Evolutionary conservation across 1,139 yeast species (phyloP).

Genomic region (Tardiomyces depauwii): DNA sequence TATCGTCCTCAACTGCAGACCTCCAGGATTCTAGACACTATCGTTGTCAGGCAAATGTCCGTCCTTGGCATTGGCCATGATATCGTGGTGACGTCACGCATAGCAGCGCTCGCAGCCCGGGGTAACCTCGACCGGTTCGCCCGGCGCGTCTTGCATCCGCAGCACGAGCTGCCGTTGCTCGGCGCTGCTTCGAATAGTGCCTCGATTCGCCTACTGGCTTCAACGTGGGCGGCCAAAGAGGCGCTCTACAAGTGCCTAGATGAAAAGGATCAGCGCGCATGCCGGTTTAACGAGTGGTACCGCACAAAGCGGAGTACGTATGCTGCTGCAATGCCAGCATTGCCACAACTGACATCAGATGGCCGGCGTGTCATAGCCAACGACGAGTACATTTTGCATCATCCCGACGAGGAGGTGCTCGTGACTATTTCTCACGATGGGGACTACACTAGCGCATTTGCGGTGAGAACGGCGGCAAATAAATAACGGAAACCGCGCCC

Average conservation of each 20-base stretch:
- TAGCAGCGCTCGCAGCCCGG: constrained; percentile 33
- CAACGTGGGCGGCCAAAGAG: constrained; percentile 68
- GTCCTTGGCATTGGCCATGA: constrained; percentile 53
- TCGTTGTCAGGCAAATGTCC: neutral
- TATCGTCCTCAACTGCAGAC: too few species aligned
- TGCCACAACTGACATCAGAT: neutral
- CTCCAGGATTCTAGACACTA: too few species aligned
- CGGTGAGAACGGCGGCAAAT: too few species aligned
- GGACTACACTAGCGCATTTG: constrained; percentile 31
- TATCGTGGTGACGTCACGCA: constrained; percentile 40
- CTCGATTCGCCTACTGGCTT: constrained; percentile 36
- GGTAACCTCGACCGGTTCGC: constrained; percentile 31
- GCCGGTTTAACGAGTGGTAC: constrained; percentile 55
- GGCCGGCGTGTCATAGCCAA: constrained; percentile 6
- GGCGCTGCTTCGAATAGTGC: constrained; percentile 14
- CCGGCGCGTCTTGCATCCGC: constrained; percentile 39
- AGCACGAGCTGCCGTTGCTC: constrained; percentile 27
- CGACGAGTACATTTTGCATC: neutral
- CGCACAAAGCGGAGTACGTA: constrained; percentile 25
- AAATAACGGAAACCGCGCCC: too few species aligned
- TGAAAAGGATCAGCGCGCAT: constrained; percentile 35
- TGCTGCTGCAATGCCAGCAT: constrained; percentile 21
- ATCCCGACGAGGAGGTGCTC: constrained; percentile 35
- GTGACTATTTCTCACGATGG: constrained; percentile 58
- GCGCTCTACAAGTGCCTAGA: constrained; percentile 58